Base-by-base conservation (phyloP, 768 basidiomycete species). In the Ramaria rubella region DNA sequence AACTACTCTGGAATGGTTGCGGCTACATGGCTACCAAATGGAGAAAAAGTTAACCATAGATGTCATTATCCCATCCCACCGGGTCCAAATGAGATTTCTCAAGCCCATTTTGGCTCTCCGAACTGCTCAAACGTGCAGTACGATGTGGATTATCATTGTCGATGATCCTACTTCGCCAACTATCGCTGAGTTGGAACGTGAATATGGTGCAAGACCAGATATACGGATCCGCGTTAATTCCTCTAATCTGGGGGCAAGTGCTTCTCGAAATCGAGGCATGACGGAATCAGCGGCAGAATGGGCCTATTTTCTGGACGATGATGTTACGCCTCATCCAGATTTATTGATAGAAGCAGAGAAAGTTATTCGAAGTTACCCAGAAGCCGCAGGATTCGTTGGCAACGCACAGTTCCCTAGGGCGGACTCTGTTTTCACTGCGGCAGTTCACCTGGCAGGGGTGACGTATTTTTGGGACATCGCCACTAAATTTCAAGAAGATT, bases 381-480 rank as follows among this genome's bases (percentile, higher is more conserved):
- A 70, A 5, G 79, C 80, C 1, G 76, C 75, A 3, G 80, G 82
- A 0, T 81, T 83, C 63, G 72, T 83, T 2, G 79, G 81, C n/a
- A 77, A 70, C 55, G 66, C 74, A 1, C 59, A 65, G 15, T 82
- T 85, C 59, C 82, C 81, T 3, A 57, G 61, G 5, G 78, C 82
- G 0, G 57, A 72, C 21, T 72, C 66, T 1, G 61, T 83, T 9
- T 82, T 79, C 67, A 82, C 74, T 2, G 68, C 78, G 1, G 82
- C 81, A 0, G 69, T 79, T 4, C 80, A 81, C 58, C 69, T 83
- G 4, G 74, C 80, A 1, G 81, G 81, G 1, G 78, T 81, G 3
- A 80, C 80, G 1, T 80, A 76, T 61, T 84, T 82, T 62, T 85
- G 81, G 81, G 76, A 82, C 61, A 81, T 84, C 48, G 78, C 82